A percentile compares a stretch with the other conserved stretches of the same genome.
Conservation (phyloP, 805 yeast genomes). For the Ogataea ramenticola region DNA sequence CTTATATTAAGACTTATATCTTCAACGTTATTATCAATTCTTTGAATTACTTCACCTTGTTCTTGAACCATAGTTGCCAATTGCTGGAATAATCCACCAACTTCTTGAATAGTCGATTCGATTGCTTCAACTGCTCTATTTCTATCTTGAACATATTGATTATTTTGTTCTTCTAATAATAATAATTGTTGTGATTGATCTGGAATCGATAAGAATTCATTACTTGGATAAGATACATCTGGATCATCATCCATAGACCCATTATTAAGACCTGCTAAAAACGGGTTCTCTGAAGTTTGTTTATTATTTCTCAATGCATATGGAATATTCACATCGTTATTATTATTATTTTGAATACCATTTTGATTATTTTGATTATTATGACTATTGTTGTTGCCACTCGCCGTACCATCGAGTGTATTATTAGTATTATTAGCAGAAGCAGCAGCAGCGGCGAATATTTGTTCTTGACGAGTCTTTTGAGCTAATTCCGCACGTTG, state of each 20-base stretch:
- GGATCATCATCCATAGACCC: conserved; percentile 11
- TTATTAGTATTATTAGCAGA: background rate
- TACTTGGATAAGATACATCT: conserved; percentile 25
- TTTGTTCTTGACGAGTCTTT: conserved; percentile 77
- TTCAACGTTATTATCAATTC: conserved; percentile 92
- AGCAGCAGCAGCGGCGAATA: conserved; percentile 44
- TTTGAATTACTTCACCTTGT: conserved; percentile 92
- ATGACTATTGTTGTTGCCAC: conserved; percentile 2
- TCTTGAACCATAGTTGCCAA: conserved; percentile 96
- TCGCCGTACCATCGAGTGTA: background rate
- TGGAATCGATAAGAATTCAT: conserved; percentile 65
- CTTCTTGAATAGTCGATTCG: conserved; percentile 94
- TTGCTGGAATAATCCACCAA: conserved; percentile 90
- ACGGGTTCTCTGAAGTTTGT: conserved; percentile 29
- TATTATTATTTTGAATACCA: background rate
- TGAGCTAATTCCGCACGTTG: conserved; percentile 77
- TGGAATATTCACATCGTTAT: conserved; percentile 9
- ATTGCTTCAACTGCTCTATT: conserved; percentile 91
- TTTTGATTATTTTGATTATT: background rate
- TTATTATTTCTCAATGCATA: conserved; percentile 20
- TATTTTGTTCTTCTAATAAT: conserved; percentile 78
- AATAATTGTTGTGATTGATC: conserved; percentile 78
- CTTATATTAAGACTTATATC: conserved; percentile 82
- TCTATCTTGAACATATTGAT: conserved; percentile 72
- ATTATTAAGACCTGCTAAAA: conserved; percentile 19